Base-by-base conservation (phyloP, 108 stramenopile species). In the Cafeteria roenbergensis region DNA sequence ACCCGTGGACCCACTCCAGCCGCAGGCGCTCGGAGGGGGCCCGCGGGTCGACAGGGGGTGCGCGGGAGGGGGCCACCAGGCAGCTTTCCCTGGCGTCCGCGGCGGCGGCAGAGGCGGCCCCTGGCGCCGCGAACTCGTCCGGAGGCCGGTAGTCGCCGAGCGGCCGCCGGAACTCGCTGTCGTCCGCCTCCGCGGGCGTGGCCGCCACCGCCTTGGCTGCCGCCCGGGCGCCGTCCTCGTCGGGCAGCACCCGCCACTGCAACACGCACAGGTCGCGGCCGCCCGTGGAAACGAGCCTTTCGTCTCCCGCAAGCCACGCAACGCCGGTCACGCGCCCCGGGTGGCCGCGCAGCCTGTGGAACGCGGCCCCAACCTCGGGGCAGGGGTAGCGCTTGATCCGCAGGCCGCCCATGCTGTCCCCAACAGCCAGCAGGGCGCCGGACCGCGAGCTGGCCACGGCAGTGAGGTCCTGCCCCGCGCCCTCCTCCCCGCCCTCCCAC, bases 391-490 rank as follows among this genome's bases (percentile, higher is more conserved):
- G 62, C 54, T 53, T 67, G 28, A 76, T 55, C 51, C 33, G 33
- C 3, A 74, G 63, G 42, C 71, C 48, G 34, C 81, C 81, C 51
- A 57, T 67, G 25, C 67, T 64, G 27, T 78, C 74, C 0, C 66
- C 78, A 21, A 62, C 51, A 1, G 76, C 77, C 20, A 84, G 30
- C 14, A 78, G 71, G 29, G 64, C 60, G 6, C 57, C 38, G 34
- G 51, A 42, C 30, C 60, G 30, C 58, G 55, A 64, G 25, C 76
- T 51, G 25, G 57, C 52, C 26, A 65, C 64, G 0, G 74, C 65
- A 38, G 62, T 62, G 48, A 64, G 21, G 22, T 63, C 61, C 4
- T 63, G 63, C n/a, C n/a, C n/a, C 24, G 64, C 52, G 50, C 64
- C 64, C 28, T 71, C 70, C 42, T 28, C 26, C 6, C 27, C 32